A percentile compares a stretch with the other conserved stretches of the same genome.
Conservation (phyloP, 2,329 filamentous ascomycete species). For the Ophiostoma quercus region DNA sequence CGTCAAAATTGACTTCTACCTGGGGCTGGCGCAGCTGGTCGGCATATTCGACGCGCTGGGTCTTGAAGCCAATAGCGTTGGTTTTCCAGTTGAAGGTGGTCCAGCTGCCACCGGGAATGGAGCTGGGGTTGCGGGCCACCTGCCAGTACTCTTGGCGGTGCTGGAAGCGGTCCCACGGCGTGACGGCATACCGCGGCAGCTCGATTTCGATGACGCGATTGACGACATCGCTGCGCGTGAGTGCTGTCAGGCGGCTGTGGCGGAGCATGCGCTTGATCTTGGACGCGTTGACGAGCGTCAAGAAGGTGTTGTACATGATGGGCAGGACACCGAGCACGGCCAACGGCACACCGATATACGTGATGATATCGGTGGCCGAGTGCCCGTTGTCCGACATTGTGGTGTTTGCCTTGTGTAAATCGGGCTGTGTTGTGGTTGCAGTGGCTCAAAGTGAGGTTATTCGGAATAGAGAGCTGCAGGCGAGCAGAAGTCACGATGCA, state of each 20-base stretch:
- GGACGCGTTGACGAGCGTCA: slow-evolving; percentile 55
- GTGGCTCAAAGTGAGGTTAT: not conserved
- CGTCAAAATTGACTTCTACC: slow-evolving; percentile 52
- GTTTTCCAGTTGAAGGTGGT: slow-evolving; percentile 62
- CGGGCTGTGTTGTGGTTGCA: not conserved
- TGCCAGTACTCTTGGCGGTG: slow-evolving; percentile 55
- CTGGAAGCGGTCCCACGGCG: slow-evolving; percentile 52
- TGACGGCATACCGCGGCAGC: slow-evolving; percentile 59
- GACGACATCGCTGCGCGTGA: slow-evolving; percentile 59
- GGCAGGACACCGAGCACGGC: slow-evolving; percentile 48
- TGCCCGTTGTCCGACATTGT: slow-evolving; percentile 26
- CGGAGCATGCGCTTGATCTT: slow-evolving; percentile 56
- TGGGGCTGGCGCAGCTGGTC: slow-evolving; percentile 51
- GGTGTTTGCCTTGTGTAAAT: not conserved
- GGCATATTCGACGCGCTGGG: slow-evolving; percentile 59
- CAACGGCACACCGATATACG: slow-evolving; percentile 36
- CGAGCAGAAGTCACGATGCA: not conserved
- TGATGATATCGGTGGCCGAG: slow-evolving; percentile 34
- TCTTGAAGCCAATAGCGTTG: slow-evolving; percentile 56
- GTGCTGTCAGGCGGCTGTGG: slow-evolving; percentile 51
- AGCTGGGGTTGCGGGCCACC: slow-evolving; percentile 46
- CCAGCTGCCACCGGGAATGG: slow-evolving; percentile 57
- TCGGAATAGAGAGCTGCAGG: not conserved
- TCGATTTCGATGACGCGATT: slow-evolving; percentile 63
- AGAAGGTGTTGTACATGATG: slow-evolving; percentile 60